Percentiles rank a stretch among this genome's conserved stretches.
Evolutionary conservation across 768 basidiomycete genomes (phyloP).

Genomic region (Neoboletus magnificus): DNA sequence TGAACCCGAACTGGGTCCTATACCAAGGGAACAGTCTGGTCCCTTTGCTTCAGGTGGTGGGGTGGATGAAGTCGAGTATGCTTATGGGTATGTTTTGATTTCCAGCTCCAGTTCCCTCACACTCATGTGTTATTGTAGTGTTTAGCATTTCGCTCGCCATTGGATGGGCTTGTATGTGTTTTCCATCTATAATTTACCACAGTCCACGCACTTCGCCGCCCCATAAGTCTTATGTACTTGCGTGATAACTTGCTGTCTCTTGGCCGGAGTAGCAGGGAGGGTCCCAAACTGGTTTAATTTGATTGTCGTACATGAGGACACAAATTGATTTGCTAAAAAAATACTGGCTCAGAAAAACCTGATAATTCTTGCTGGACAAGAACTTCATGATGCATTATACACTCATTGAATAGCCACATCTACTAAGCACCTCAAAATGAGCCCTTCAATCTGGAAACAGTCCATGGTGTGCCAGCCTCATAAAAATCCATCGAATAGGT

Average conservation of each 20-base stretch:
- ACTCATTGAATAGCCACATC: background rate
- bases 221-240: background rate
- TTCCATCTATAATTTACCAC: background rate
- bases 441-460: slow-evolving; percentile 57
- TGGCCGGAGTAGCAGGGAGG: too few species aligned
- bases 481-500: slow-evolving; percentile 98
- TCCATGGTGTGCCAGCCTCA: slow-evolving; percentile 74
- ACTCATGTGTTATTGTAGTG: slow-evolving; percentile 20
- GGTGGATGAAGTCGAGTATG: slow-evolving; percentile 89
- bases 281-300: too few species aligned
- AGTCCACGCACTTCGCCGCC: background rate
- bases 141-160: slow-evolving; percentile 9
- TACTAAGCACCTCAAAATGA: slow-evolving; percentile 32
- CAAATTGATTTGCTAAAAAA: too few species aligned
- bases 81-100: slow-evolving; percentile 62
- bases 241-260: background rate
- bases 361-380: too few species aligned
- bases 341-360: too few species aligned
- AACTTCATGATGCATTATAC: background rate
- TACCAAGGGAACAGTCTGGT: slow-evolving; percentile 67
- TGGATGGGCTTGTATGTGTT: background rate
- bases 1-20: slow-evolving; percentile 67
- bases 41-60: slow-evolving; percentile 79
- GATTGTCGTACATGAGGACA: too few species aligned
- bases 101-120: background rate